Conservation (phyloP, 2,329 filamentous ascomycete genomes). For the Apiospora malaysiana region DNA sequence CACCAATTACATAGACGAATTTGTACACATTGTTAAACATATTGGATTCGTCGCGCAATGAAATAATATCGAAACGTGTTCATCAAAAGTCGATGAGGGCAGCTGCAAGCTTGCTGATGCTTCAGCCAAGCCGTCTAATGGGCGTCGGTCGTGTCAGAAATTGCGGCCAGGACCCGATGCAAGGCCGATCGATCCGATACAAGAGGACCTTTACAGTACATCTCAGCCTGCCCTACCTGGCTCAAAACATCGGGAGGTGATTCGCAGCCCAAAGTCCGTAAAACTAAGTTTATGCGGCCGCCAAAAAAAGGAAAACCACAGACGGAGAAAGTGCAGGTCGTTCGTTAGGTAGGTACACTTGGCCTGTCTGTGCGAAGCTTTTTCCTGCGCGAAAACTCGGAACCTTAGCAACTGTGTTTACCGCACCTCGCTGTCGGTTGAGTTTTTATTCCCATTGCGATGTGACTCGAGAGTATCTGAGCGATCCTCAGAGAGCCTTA, state of each 20-base stretch:
- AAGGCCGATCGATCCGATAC: conserved; percentile 1
- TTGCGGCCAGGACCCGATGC: background rate
- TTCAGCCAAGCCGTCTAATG: background rate
- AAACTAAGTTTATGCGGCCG: background rate
- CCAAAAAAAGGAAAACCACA: too few relatives aligned
- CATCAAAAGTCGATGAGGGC: background rate
- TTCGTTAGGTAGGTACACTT: background rate
- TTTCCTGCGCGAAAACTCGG: background rate
- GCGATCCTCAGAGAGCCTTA: background rate
- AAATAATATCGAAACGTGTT: too few relatives aligned
- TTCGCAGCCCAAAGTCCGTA: background rate
- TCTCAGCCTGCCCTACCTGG: background rate
- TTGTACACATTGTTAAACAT: too few relatives aligned
- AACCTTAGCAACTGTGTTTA: background rate
- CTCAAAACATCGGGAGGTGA: too few relatives aligned
- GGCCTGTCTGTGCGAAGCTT: conserved; percentile 12
- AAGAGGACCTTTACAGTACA: too few relatives aligned
- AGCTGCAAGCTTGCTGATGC: background rate
- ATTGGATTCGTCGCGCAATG: too few relatives aligned
- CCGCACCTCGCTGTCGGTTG: background rate
- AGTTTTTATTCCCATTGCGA: background rate
- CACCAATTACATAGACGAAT: background rate
- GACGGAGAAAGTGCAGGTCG: background rate
- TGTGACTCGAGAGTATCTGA: conserved; percentile 4
- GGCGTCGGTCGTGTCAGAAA: background rate